Evolutionary conservation across 2,329 filamentous ascomycete genomes (phyloP).

Genomic region (Phyllosticta ampelicida): DNA sequence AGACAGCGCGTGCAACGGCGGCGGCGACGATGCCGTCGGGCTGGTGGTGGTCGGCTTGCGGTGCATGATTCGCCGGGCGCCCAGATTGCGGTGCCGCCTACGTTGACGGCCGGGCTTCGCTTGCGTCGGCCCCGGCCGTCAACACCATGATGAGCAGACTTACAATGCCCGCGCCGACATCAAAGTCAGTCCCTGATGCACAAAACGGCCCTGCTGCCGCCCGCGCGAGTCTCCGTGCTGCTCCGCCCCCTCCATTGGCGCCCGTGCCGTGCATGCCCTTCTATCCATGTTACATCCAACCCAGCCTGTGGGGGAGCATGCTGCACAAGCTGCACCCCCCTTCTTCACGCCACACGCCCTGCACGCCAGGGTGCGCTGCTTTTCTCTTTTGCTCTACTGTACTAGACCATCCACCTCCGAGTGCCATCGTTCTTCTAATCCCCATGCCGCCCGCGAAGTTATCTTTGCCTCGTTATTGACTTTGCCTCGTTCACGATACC

Average conservation of each 20-base stretch:
- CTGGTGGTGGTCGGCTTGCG: background rate
- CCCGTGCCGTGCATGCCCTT: background rate
- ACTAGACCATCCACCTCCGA: background rate
- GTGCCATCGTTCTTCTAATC: background rate
- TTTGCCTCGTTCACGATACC: background rate
- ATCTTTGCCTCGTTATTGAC: background rate
- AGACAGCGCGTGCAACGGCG: too few species aligned
- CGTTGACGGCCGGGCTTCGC: background rate
- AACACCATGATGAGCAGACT: background rate
- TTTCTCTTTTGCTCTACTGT: background rate
- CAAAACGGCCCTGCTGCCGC: background rate
- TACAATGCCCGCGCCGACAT: background rate
- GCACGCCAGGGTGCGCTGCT: background rate
- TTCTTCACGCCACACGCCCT: background rate
- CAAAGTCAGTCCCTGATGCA: background rate
- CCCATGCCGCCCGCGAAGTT: background rate
- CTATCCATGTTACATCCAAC: background rate
- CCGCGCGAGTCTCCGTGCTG: background rate
- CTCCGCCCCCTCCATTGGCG: background rate
- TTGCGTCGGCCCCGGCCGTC: background rate
- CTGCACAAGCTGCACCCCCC: background rate
- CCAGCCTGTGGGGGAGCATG: background rate
- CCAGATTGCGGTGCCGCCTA: background rate
- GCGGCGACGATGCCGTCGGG: too few species aligned
- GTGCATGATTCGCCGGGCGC: background rate